A percentile compares a stretch with the other conserved stretches of the same genome.
Evolutionary conservation across 306 rosid species (phyloP).

Genomic region (Arachis stenosperma): DNA sequence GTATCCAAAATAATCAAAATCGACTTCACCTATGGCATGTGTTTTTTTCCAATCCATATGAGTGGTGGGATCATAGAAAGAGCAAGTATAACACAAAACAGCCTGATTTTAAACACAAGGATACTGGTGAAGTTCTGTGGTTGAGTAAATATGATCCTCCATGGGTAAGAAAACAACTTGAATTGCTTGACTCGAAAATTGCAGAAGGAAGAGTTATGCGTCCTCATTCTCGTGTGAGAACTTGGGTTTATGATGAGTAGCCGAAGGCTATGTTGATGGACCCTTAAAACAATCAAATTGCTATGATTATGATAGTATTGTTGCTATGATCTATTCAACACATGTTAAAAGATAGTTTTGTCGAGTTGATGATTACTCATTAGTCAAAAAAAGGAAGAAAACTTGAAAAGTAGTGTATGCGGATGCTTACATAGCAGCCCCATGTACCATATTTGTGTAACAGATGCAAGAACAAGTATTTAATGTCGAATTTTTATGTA

Average conservation of each 20-base stretch:
- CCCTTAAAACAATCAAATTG: neutral
- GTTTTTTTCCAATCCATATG: slow-evolving; percentile 69
- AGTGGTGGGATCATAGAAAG: slow-evolving; percentile 87
- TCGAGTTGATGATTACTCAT: slow-evolving; percentile 1
- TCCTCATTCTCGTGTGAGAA: slow-evolving; percentile 43
- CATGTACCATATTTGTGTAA: slow-evolving; percentile 8
- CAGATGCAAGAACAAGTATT: slow-evolving; percentile 2
- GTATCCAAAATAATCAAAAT: slow-evolving; percentile 37
- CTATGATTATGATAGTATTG: slow-evolving; percentile 3
- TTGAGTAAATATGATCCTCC: slow-evolving; percentile 68
- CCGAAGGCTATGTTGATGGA: slow-evolving; percentile 17
- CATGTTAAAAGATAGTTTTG: slow-evolving; percentile 18
- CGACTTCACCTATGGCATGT: slow-evolving; percentile 81
- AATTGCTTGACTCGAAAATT: slow-evolving; percentile 53
- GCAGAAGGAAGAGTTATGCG: slow-evolving; percentile 32
- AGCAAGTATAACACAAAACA: slow-evolving; percentile 49
- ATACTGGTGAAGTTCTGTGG: slow-evolving; percentile 78
- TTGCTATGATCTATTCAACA: slow-evolving; percentile 23
- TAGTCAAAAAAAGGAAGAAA: slow-evolving; percentile 16
- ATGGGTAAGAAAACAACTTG: slow-evolving; percentile 77
- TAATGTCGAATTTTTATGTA: neutral
- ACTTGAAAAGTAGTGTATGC: slow-evolving; percentile 13
- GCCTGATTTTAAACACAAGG: slow-evolving; percentile 81
- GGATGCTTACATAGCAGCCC: slow-evolving; percentile 7
- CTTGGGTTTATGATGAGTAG: slow-evolving; percentile 68